phyloP scores from a whole-genome alignment of 345 rosid genomes.

The Brassica nigra region DNA sequence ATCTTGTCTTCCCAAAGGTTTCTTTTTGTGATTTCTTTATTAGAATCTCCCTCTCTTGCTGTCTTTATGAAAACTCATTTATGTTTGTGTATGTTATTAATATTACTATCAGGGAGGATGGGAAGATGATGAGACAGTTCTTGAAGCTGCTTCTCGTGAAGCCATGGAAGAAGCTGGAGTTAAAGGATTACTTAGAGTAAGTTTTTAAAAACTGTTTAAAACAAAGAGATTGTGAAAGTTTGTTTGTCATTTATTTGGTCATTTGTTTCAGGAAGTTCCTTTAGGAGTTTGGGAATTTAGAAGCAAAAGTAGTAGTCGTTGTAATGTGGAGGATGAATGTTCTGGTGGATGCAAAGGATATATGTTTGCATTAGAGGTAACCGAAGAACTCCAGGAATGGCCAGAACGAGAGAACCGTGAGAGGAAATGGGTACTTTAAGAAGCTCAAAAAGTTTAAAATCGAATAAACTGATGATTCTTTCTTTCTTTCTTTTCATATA shows the following conservation, averaged over 20 bases:
- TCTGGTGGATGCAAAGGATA: conserved; percentile 43
- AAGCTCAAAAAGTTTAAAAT: background rate
- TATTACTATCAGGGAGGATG: conserved; percentile 80
- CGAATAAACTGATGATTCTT: background rate
- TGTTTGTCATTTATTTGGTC: background rate
- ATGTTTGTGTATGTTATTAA: background rate
- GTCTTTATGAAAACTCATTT: background rate
- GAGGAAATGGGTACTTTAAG: conserved; percentile 65
- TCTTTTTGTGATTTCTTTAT: background rate
- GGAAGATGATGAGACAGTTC: conserved; percentile 90
- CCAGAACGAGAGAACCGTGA: conserved; percentile 60
- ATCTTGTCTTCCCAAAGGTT: conserved; percentile 92
- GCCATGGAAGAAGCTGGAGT: conserved; percentile 97
- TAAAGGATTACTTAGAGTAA: conserved; percentile 70
- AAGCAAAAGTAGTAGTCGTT: conserved; percentile 40
- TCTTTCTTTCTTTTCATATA: background rate
- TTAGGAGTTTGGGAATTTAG: conserved; percentile 58
- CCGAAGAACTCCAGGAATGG: conserved; percentile 81
- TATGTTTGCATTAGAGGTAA: conserved; percentile 55
- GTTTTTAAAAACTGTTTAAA: conserved; percentile 1
- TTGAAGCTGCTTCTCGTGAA: conserved; percentile 89
- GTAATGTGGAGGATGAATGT: conserved; percentile 31
- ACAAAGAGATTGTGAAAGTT: background rate
- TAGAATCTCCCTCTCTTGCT: background rate
- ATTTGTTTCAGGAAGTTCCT: conserved; percentile 58